These are phyloP conservation scores for Chamaecyparis obtusa DNA, from an alignment of 75 land plant genomes.

Conservation along the genomic window DNA sequence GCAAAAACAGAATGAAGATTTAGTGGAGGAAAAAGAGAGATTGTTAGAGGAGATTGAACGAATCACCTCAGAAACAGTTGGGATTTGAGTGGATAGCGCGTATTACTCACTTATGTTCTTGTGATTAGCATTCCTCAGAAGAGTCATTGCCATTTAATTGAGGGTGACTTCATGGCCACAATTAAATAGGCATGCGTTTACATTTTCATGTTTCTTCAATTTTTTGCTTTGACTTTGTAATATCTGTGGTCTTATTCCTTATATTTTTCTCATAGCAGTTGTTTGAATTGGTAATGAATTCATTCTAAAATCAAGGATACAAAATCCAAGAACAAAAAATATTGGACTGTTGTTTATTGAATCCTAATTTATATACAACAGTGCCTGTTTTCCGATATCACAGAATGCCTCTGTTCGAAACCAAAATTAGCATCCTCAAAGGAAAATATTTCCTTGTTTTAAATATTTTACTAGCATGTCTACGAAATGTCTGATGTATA, in stretches of 20 bases:
- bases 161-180: not conserved
- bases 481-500: not conserved
- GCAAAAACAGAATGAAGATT: conserved; percentile 61
- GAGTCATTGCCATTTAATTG: not conserved
- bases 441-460: not conserved
- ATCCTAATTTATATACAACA: not conserved
- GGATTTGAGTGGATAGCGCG: conserved; percentile 8
- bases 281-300: not conserved
- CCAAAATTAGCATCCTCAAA: not conserved
- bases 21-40: conserved; percentile 51
- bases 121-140: not conserved
- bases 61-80: conserved; percentile 26
- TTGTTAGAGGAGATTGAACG: conserved; percentile 58
- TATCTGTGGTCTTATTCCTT: not conserved
- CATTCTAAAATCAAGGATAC: not conserved
- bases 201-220: not conserved
- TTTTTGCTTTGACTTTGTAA: not conserved
- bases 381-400: not conserved
- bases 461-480: not conserved
- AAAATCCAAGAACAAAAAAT: not conserved
- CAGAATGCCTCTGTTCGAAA: not conserved
- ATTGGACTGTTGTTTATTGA: not conserved
- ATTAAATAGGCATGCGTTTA: not conserved
- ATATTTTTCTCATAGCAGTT: not conserved
- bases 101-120: not conserved